Evolutionary conservation across 169 alveolate genomes (phyloP).

Genomic region (Cryptosporidium meleagridis): DNA sequence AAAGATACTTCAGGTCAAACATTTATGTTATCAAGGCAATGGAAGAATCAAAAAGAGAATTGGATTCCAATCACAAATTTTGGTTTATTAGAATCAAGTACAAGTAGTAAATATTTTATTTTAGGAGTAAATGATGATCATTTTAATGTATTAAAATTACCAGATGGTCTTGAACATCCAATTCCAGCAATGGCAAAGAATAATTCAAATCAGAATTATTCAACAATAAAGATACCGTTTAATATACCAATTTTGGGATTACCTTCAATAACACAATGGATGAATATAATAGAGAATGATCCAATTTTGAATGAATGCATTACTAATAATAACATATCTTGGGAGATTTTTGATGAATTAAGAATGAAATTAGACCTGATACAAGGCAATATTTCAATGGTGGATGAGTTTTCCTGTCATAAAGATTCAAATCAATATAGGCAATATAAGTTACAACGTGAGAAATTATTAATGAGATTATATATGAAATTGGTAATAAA

Average conservation of each 20-base stretch:
- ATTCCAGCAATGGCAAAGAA: conserved; percentile 64
- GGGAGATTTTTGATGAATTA: conserved; percentile 66
- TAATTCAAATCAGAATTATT: background rate
- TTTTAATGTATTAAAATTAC: conserved; percentile 63
- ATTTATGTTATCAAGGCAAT: conserved; percentile 46
- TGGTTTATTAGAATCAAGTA: conserved; percentile 30
- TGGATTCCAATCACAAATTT: conserved; percentile 67
- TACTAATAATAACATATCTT: conserved; percentile 53
- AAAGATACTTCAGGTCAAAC: conserved; percentile 67
- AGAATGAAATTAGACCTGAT: conserved; percentile 14
- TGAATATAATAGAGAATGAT: conserved; percentile 64
- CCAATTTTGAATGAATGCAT: conserved; percentile 47
- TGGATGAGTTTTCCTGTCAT: background rate
- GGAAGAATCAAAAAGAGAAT: conserved; percentile 63
- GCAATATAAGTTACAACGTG: conserved; percentile 27
- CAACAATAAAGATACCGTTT: conserved; percentile 43
- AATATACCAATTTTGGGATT: conserved; percentile 61
- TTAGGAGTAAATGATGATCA: conserved; percentile 32
- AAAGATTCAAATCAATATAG: conserved; percentile 1
- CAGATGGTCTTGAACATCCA: conserved; percentile 51
- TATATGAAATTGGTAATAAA: conserved; percentile 39
- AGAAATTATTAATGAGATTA: conserved; percentile 54
- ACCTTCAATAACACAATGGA: conserved; percentile 61
- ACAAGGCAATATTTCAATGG: conserved; percentile 13
- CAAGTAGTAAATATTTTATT: conserved; percentile 34